These are phyloP conservation scores for Schizothecium vesticola DNA, from an alignment of 495 filamentous ascomycete genomes.

Conservation along the genomic window DNA sequence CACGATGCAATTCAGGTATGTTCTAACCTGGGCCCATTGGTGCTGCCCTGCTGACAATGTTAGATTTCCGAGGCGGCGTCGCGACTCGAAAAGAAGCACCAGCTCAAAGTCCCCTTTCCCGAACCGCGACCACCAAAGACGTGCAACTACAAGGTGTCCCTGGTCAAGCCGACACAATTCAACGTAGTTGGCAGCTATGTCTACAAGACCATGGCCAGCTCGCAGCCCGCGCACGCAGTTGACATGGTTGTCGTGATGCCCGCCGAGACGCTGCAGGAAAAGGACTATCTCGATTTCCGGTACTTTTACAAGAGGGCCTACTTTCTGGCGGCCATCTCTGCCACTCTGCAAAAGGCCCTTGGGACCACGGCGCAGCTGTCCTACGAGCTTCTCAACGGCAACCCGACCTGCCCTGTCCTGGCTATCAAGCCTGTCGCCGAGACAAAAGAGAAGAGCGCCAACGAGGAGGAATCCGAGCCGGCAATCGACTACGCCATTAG, in stretches of 20 bases:
- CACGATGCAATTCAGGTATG: slow-evolving; percentile 52
- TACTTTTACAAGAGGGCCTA: slow-evolving; percentile 95
- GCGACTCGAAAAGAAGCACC: slow-evolving; percentile 57
- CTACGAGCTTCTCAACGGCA: slow-evolving; percentile 69
- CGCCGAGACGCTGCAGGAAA: slow-evolving; percentile 72
- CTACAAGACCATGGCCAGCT: slow-evolving; percentile 64
- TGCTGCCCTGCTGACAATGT: not conserved
- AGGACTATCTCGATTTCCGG: slow-evolving; percentile 87
- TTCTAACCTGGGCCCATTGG: not conserved
- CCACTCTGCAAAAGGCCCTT: slow-evolving; percentile 55
- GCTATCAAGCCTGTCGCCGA: slow-evolving; percentile 34
- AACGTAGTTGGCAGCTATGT: slow-evolving; percentile 88
- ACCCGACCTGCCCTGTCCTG: slow-evolving; percentile 70
- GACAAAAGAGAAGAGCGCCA: slow-evolving; percentile 11
- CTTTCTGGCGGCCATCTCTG: slow-evolving; percentile 76
- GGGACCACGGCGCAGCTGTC: slow-evolving; percentile 49
- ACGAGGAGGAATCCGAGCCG: slow-evolving; percentile 14
- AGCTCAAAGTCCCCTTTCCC: slow-evolving; percentile 73
- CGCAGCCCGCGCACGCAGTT: slow-evolving; percentile 51
- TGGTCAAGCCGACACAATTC: slow-evolving; percentile 66
- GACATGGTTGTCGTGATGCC: slow-evolving; percentile 90
- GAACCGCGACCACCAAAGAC: slow-evolving; percentile 66
- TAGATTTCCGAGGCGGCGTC: slow-evolving; percentile 63
- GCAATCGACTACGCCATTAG: slow-evolving; percentile 55
- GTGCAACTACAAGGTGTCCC: slow-evolving; percentile 74